Base-by-base conservation (phyloP, 352 stramenopile species). In the Paralagenidium karlingii region DNA sequence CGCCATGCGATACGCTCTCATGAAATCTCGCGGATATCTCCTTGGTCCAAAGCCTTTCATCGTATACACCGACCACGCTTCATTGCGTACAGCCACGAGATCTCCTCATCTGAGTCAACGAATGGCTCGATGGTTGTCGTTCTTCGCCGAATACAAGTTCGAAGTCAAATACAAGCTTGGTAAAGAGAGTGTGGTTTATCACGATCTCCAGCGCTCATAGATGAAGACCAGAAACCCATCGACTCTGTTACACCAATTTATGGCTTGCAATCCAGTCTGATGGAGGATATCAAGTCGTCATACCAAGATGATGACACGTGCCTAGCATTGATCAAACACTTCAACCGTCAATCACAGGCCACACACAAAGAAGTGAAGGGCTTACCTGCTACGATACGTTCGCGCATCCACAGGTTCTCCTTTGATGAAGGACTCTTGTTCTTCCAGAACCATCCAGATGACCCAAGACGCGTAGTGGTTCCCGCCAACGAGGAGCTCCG, bases 81-180 rank as follows among this genome's bases (percentile, higher is more conserved):
- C 39, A 1, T 38, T 45, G 19, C 19, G 10, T 0, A 12, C 8
- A 5, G 39, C 1, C 8, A 38, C 26, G 5, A 38, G 36, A 13
- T n/a, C 11, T 18, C 5, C 2, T 1, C 39, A 45, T 1, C 7
- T 45, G 6, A 49, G 38, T 12, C 34, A 60, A 15, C 40, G 48
- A 10, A 60, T 58, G 53, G 37, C 31, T 8, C 18, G 49, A 10
- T 63, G 53, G 40, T 26, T 63, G 8, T 37, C 47, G 2, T 51
- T 62, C 40, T 62, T 66, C 36, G 26, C 47, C 3, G 27, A 62
- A 21, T 57, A 52, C 39, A 61, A 54, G 24, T 60, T 67, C 16
- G 22, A 30, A 0, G 43, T 54, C 0, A 4, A 49, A 1, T 58
- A 63, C 42, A 58, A 66, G 26, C 40, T 40, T 0, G 47, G 49